Evolutionary conservation across 1,284 basidiomycete genomes (phyloP), one percentile per base, ranked within the genome.

Genomic region (Pholiota adiposa): DNA sequence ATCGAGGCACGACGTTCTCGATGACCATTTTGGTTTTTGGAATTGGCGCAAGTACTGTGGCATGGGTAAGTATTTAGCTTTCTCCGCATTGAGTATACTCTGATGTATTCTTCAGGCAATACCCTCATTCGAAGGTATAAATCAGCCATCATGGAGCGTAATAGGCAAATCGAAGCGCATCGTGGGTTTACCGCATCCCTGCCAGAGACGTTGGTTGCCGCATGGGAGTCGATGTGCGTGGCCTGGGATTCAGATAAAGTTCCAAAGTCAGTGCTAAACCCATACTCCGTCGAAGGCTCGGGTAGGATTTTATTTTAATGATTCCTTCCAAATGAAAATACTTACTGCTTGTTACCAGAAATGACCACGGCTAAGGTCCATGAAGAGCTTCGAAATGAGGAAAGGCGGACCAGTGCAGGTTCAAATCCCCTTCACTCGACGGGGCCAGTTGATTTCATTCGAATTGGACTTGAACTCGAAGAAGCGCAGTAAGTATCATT

Each of bases 11-110:
- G 61, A 65, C 40, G 23, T 43, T 23, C 56, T 65, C 9, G 64
- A 65, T 31, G 46, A 61, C 25, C 59, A 65, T 19, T 63, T 65
- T 27, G 54, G 58, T 3, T 54, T 43, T 16, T 57, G 55, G 51
- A 63, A 63, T 25, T 63, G 52, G 34, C 38, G 36, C 18, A 63
- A 63, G 46, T 59, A 56, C 38, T 21, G 27, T 27, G 6, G 8
- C 1, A 57, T 63, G 36, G 62, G 62, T 54, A 27, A 21, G 52
- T 51, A 8, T 51, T 34, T 11, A n/a, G n/a, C n/a, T 2, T 3
- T 40, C n/a, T n/a, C 2, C 6, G 31, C 29, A 7, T 14, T 4
- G 7, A 43, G 38, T 29, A 4, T 29, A 23, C 38, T 6, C 54
- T 23, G 21, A 34, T 4, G n/a, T 38, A 21, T 6, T 48, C 19